Evolutionary conservation across 495 filamentous ascomycete species (phyloP), one percentile per base, ranked within the genome.

Genomic region (Coniosporium apollinis): DNA sequence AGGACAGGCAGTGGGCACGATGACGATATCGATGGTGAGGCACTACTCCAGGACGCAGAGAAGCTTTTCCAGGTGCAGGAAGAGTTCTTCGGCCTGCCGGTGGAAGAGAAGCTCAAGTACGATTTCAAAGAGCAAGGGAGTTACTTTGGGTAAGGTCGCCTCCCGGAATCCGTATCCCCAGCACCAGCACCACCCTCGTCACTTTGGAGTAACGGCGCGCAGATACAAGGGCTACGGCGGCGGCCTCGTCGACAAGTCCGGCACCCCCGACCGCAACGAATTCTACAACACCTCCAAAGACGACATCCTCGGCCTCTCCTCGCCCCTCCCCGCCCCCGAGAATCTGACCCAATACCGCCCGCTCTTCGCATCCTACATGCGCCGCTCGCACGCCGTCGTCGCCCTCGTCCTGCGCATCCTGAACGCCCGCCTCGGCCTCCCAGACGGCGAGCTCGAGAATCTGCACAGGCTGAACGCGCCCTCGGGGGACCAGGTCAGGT

Each of bases 211-310:
- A n/a, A n/a, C n/a, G n/a, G n/a, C n/a, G n/a, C n/a, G n/a, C n/a
- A n/a, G n/a, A n/a, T 78, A 76, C 41, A 76, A 76, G 47, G 57
- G 58, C 3, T 61, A 63, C 19, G 71, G 70, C 2, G 52, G 39
- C 17, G 57, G 58, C 1, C 43, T 63, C 9, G 55, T 72, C 11
- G 70, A 76, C 46, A 57, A 58, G 13, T 37, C 58, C 13, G 73
- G 72, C 4, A 72, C 61, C 4, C 48, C 51, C 19, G 70, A 74
- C 36, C 55, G 62, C 28, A 71, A 72, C 47, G 72, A 77, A 48
- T 74, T 74, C 44, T 76, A 75, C 44, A 76, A 76, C 52, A 51
- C 58, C 4, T 58, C 61, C 9, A 70, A 70, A 51, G 66, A 72
- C 41, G 64, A 69, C 41, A 61, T 76, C 30, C 49, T 72, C 21